Evolutionary conservation across 2,329 filamentous ascomycete genomes (phyloP).

Genomic region (Aspergillus japonicus): DNA sequence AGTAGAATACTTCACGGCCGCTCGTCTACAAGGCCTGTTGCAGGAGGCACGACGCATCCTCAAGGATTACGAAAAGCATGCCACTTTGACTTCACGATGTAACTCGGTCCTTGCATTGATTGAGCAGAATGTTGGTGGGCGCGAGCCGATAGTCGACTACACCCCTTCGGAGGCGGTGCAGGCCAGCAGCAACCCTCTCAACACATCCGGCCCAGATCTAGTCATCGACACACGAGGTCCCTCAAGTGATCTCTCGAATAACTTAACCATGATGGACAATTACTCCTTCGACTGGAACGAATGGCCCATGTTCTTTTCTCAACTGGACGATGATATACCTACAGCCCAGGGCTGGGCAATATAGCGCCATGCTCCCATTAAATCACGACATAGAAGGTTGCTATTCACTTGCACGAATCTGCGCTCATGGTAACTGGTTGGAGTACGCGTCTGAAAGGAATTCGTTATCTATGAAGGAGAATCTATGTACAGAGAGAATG

Average conservation of each 20-base stretch:
- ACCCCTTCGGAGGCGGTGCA: not conserved
- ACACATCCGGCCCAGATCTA: not conserved
- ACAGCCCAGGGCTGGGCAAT: slow-evolving; percentile 15
- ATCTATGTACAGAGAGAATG: too few species aligned
- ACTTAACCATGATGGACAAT: not conserved
- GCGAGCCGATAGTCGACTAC: not conserved
- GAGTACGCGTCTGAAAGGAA: too few species aligned
- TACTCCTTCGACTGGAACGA: slow-evolving; percentile 17
- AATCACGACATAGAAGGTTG: not conserved
- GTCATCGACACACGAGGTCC: not conserved
- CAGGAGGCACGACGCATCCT: not conserved
- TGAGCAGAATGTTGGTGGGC: too few species aligned
- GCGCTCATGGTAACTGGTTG: too few species aligned
- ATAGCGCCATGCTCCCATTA: not conserved
- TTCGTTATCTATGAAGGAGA: too few species aligned
- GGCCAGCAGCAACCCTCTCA: not conserved
- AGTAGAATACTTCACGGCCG: slow-evolving; percentile 9
- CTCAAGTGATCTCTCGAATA: not conserved
- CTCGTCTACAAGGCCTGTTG: not conserved
- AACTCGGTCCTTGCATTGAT: not conserved
- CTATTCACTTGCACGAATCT: too few species aligned
- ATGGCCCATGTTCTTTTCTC: slow-evolving; percentile 16
- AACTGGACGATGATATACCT: slow-evolving; percentile 4
- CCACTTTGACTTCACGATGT: not conserved
- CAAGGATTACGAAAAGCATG: not conserved